These are phyloP conservation scores for Tulasnella sp. DNA, from an alignment of 768 basidiomycete genomes.

Conservation along the genomic window DNA sequence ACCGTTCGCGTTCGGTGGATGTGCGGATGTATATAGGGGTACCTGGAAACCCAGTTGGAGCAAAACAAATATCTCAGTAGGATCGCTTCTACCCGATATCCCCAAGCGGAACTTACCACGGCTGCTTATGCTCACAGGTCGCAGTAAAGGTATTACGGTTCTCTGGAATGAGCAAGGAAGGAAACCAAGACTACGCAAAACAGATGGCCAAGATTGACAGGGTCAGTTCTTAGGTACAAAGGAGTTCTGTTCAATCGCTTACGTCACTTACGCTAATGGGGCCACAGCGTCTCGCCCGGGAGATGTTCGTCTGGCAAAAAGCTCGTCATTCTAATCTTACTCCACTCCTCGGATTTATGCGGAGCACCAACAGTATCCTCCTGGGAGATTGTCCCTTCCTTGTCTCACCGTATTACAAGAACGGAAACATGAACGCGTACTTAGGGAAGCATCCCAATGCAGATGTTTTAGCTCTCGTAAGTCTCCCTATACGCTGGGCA, in stretches of 20 bases:
- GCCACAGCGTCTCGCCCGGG: slow-evolving; percentile 9
- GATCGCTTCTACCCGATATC: not conserved
- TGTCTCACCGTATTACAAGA: not conserved
- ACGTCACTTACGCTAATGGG: not conserved
- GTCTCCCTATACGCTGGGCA: no score
- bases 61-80: not conserved
- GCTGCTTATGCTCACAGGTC: not conserved
- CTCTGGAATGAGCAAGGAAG: not conserved
- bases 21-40: slow-evolving; percentile 10
- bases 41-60: slow-evolving; percentile 11
- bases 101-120: not conserved
- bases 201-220: not conserved
- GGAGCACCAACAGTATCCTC: not conserved
- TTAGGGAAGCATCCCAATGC: not conserved
- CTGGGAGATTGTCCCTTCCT: slow-evolving; percentile 13
- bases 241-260: not conserved
- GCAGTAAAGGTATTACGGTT: not conserved
- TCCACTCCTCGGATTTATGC: slow-evolving; percentile 12
- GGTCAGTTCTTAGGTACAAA: not conserved
- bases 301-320: slow-evolving; percentile 10
- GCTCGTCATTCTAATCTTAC: not conserved
- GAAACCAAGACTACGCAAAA: not conserved
- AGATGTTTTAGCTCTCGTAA: not conserved
- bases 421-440: slow-evolving; percentile 10
- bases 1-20: slow-evolving; percentile 15